Base-by-base conservation (phyloP, 1,139 yeast genomes). In the Suhomyces choctaworum region DNA sequence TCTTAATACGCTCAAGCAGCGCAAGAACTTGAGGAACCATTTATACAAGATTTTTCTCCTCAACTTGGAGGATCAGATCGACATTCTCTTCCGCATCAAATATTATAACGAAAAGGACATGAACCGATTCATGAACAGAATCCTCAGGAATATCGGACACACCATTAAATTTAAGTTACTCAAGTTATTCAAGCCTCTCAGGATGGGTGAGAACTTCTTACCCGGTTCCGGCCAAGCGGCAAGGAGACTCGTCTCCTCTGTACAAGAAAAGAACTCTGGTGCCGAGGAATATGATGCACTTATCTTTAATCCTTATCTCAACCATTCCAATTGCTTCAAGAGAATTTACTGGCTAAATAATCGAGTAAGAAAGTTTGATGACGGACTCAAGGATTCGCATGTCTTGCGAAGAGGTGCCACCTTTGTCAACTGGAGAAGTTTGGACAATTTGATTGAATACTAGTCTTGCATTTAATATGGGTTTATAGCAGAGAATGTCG, bases 21-120 rank as follows among this genome's bases (percentile, higher is more conserved):
- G 49, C 30, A 54, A 50, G 27, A 47, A 45, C 33, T 50, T 70
- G 24, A 49, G 48, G 31, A 56, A 52, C 27, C 76, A 70, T 43
- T 45, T 70, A 17, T 60, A 56, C 47, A 68, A 68, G 42, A 39
- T 70, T 15, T 63, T 69, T 36, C 43, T 66, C 40, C 58, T 66
- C 32, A 70, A 70, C 46, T 44, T 68, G 34, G 66, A 60, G 24
- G 71, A 66, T 25, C 69, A 65, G 41, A 54, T 69, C 16, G 73
- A 69, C 27, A 60, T 63, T 1, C 56, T 70, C 32, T 52, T 54
- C 35, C 47, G 68, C 21, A 56, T 68, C 45, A 70, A 67, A 43
- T 66, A 68, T 44, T 50, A 53, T 24, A 56, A 58, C 23, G 57
- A 60, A 33, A 47, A 48, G 25, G 54, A 54, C 16, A 54, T 55